Evolutionary conservation across 1,139 yeast genomes (phyloP).

Genomic region (Arxiozyma slooffiae): DNA sequence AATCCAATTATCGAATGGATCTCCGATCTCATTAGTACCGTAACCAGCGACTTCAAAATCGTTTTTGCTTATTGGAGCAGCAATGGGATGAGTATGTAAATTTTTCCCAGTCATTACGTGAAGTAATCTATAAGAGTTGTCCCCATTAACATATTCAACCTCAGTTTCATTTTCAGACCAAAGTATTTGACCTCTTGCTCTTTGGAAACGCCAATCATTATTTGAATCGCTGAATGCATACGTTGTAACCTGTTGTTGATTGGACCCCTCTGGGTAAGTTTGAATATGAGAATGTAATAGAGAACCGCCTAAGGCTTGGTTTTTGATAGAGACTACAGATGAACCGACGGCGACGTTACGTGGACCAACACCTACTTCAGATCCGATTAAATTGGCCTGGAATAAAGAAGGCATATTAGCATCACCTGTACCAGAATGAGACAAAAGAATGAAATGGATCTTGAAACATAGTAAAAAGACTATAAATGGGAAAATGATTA

Average conservation of each 20-base stretch:
- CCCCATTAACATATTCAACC: slow-evolving; percentile 55
- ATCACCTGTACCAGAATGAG: slow-evolving; percentile 86
- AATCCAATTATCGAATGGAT: slow-evolving; percentile 86
- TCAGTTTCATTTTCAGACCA: slow-evolving; percentile 27
- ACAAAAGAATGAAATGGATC: slow-evolving; percentile 64
- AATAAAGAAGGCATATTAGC: slow-evolving; percentile 95
- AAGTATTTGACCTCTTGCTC: slow-evolving; percentile 41
- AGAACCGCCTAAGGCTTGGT: slow-evolving; percentile 90
- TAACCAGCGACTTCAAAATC: slow-evolving; percentile 87
- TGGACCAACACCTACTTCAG: slow-evolving; percentile 78
- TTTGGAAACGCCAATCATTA: slow-evolving; percentile 83
- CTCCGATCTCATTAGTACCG: slow-evolving; percentile 81
- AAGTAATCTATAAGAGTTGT: slow-evolving; percentile 63
- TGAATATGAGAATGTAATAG: slow-evolving; percentile 94
- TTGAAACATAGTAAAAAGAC: slow-evolving; percentile 62
- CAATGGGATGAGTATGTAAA: slow-evolving; percentile 76
- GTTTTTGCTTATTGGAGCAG: slow-evolving; percentile 63
- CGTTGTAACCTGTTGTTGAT: slow-evolving; percentile 92
- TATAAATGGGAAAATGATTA: slow-evolving; percentile 52
- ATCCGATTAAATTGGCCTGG: slow-evolving; percentile 85
- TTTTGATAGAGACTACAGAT: slow-evolving; percentile 71
- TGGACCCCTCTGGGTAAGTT: slow-evolving; percentile 88
- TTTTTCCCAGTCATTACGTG: slow-evolving; percentile 82
- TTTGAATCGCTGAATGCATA: slow-evolving; percentile 88
- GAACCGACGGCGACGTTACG: slow-evolving; percentile 74